Base-by-base conservation (phyloP, 164 flowering plant genomes). In the Aristolochia californica region DNA sequence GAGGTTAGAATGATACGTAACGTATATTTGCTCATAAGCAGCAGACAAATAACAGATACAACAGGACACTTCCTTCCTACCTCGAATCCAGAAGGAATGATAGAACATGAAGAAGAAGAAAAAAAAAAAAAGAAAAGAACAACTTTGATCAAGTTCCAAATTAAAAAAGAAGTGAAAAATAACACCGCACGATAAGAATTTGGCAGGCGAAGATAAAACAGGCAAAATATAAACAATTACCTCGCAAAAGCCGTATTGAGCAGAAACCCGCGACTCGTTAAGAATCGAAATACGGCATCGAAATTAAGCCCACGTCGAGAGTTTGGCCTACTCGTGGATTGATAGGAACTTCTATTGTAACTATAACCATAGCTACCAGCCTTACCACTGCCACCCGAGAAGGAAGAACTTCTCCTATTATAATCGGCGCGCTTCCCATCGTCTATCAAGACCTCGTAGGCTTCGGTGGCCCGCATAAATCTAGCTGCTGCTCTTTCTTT, bases 401-500 rank as follows among this genome's bases (percentile, higher is more conserved):
- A 60, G 45, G 52, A 23, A 18, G 26, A 26, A 13, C 40, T 17
- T 4, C 63, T 50, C 43, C 51, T 17, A 63, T 85, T 74, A 62
- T 83, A 87, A 45, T 76, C 72, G 40, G 87, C 82, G 22, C 98
- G 91, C 70, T 79, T 88, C 14, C 65, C 62, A 58, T 86, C 85
- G 50, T 91, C 87, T 60, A 52, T 63, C 51, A 91, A 81, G 45
- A 87, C 77, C 58, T 84, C 80, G 73, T 88, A 88, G 44, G 98
- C 96, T 58, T 88, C 84, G 38, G 98, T 83, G 34, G 80, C 71
- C 49, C 66, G 90, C 80, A 83, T 91, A 78, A 91, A 91, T 60
- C 59, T 66, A 38, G 59, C 68, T 20, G 79, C 71, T 49, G 93
- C 95, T 22, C 63, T 56, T 11, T 77, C 78, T 28, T 66, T 62